A percentile compares a stretch with the other conserved stretches of the same genome.
These are phyloP conservation scores for Cutaneotrichosporon sp. DNA, from an alignment of 1,284 basidiomycete genomes.

Conservation along the genomic window DNA sequence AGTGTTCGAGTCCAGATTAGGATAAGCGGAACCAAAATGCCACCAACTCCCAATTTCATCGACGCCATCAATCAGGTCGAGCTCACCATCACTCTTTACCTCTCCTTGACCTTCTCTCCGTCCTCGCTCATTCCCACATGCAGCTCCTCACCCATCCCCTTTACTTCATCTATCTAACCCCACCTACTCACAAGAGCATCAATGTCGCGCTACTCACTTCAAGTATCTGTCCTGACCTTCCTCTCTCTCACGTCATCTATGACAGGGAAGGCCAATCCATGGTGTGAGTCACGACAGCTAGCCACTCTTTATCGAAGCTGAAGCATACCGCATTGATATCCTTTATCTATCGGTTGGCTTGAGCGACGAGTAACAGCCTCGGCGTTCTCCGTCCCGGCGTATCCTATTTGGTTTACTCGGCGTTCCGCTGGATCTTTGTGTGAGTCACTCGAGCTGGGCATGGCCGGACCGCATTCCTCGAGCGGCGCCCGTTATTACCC, in stretches of 20 bases:
- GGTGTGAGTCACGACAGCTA: no score
- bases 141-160: background rate
- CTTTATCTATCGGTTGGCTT: no score
- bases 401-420: no score
- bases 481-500: background rate
- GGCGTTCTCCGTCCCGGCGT: no score
- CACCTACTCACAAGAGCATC: background rate
- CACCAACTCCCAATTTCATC: background rate
- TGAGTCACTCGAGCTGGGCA: background rate
- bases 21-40: background rate
- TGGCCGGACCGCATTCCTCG: background rate
- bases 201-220: background rate
- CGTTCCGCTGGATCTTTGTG: background rate
- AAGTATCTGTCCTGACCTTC: no score
- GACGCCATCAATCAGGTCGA: background rate
- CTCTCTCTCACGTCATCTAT: no score
- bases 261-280: no score
- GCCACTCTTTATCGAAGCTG: no score
- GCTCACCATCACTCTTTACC: background rate
- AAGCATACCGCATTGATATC: no score
- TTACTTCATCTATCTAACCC: background rate
- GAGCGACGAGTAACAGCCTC: no score
- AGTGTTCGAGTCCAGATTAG: no score
- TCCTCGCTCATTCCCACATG: background rate
- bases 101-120: background rate